These are phyloP conservation scores for Calonectria leucothoes DNA, from an alignment of 2,329 filamentous ascomycete genomes.

Conservation along the genomic window DNA sequence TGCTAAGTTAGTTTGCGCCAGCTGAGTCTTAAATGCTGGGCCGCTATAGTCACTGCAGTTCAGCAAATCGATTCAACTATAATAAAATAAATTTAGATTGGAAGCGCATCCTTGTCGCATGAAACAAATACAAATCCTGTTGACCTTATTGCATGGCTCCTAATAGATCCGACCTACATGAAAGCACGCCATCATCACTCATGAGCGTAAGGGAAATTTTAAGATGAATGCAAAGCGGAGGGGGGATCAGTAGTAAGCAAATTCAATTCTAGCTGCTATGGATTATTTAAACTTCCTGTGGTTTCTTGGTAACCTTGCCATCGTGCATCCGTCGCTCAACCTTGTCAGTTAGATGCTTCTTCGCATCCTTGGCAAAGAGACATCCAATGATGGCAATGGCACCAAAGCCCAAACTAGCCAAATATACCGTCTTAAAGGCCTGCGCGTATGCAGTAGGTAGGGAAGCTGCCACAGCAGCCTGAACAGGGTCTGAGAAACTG, in stretches of 20 bases:
- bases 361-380: slow-evolving; percentile 49
- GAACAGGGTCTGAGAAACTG: slow-evolving; percentile 45
- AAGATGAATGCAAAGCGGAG: not conserved
- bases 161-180: not conserved
- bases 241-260: not conserved
- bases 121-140: not conserved
- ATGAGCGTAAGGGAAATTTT: not conserved
- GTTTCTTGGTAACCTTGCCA: slow-evolving; percentile 23
- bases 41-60: not conserved
- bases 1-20: slow-evolving; percentile 25
- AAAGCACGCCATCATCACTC: not conserved
- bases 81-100: not conserved
- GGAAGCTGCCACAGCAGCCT: slow-evolving; percentile 41
- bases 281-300: not conserved
- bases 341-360: slow-evolving; percentile 47
- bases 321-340: slow-evolving; percentile 49
- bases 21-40: not conserved
- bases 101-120: not conserved
- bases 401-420: slow-evolving; percentile 52
- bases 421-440: slow-evolving; percentile 54
- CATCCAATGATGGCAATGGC: slow-evolving; percentile 51
- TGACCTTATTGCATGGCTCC: not conserved
- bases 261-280: not conserved
- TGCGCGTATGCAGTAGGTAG: slow-evolving; percentile 51
- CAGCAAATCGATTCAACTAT: not conserved